Evolutionary conservation across 345 rosid genomes (phyloP).

Genomic region (Eucalyptus viminalis): DNA sequence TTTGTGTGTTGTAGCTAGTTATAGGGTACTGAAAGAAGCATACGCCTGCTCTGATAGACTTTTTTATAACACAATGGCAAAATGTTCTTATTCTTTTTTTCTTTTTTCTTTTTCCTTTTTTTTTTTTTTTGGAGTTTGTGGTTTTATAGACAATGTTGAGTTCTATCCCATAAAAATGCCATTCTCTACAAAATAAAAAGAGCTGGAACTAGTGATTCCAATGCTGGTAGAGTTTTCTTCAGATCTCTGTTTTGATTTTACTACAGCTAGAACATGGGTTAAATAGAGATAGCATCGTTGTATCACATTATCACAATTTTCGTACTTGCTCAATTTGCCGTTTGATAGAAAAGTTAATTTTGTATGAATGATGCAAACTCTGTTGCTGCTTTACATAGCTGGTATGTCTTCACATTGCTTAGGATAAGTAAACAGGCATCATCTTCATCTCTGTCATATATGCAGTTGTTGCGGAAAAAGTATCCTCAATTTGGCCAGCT

Average conservation of each 20-base stretch:
- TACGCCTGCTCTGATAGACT: background rate
- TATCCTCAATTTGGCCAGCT: slow-evolving; percentile 91
- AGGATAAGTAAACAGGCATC: background rate
- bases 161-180: background rate
- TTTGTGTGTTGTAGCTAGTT: background rate
- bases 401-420: background rate
- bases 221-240: background rate
- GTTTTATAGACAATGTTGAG: background rate
- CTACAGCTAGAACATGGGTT: background rate
- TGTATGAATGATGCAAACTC: background rate
- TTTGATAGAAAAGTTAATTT: background rate
- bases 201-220: background rate
- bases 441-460: background rate
- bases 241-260: background rate
- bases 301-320: background rate
- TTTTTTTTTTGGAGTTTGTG: background rate
- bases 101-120: background rate
- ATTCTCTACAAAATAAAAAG: background rate
- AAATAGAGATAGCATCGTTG: background rate
- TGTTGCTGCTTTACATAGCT: background rate
- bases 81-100: background rate
- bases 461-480: slow-evolving; percentile 80
- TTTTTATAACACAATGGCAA: background rate
- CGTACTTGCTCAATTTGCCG: background rate
- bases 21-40: background rate